Conservation (phyloP, 2,329 filamentous ascomycete species). For the Trichoderma endophyticum region DNA sequence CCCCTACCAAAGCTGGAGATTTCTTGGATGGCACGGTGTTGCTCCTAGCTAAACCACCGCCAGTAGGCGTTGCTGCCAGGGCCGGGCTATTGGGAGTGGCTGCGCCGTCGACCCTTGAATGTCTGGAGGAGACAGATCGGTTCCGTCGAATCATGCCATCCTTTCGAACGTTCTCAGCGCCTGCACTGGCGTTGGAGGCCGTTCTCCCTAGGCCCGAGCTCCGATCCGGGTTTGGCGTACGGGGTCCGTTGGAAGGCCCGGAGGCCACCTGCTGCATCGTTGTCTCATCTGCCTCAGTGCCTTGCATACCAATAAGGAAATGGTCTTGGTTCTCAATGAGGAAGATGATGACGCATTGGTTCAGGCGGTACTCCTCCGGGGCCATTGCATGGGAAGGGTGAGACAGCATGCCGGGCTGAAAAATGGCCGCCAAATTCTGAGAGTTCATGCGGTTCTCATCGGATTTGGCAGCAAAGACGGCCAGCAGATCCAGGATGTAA, state of each 20-base stretch:
- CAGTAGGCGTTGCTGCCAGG: conserved; percentile 51
- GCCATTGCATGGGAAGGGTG: conserved; percentile 95
- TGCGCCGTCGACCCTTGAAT: conserved; percentile 71
- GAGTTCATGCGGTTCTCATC: conserved; percentile 97
- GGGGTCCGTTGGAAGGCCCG: conserved; percentile 54
- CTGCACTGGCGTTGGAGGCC: conserved; percentile 82
- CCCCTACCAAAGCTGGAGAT: conserved; percentile 67
- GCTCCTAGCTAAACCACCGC: conserved; percentile 61
- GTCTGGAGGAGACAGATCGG: conserved; percentile 86
- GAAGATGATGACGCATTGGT: conserved; percentile 96
- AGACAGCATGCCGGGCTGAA: conserved; percentile 93
- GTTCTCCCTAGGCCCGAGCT: conserved; percentile 59
- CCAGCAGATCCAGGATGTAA: conserved; percentile 92
- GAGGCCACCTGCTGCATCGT: conserved; percentile 64
- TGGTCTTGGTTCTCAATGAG: conserved; percentile 98
- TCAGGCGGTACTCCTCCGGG: conserved; percentile 87
- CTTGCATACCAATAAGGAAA: conserved; percentile 97
- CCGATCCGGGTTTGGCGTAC: conserved; percentile 48
- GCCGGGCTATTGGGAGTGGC: conserved; percentile 67
- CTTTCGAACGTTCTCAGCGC: conserved; percentile 79
- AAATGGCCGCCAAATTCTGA: conserved; percentile 91
- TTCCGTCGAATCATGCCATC: conserved; percentile 80
- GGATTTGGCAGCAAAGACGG: conserved; percentile 94
- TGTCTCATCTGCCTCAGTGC: conserved; percentile 91
- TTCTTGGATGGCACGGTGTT: conserved; percentile 93